Evolutionary conservation across 2,329 filamentous ascomycete genomes (phyloP).

Genomic region (Hymenoscyphus albidus): DNA sequence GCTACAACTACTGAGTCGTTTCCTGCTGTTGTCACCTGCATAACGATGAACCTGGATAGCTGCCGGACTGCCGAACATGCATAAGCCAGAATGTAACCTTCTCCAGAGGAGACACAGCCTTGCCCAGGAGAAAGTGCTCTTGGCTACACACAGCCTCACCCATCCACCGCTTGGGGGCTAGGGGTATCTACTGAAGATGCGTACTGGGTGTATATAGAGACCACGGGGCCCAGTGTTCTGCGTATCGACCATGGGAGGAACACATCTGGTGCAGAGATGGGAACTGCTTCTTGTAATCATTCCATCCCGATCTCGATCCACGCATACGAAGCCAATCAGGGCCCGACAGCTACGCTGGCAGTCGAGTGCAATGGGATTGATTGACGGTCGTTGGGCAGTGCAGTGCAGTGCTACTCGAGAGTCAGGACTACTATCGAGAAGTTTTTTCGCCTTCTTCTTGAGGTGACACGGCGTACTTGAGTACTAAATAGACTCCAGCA

Average conservation of each 20-base stretch:
- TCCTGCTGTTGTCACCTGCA: not conserved
- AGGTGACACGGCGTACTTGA: not conserved
- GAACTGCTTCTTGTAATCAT: not conserved
- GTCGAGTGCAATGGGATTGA: not conserved
- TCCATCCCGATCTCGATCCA: not conserved
- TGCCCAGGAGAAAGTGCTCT: not conserved
- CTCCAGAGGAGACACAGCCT: not conserved
- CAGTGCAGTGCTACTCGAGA: not conserved
- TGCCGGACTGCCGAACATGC: not conserved
- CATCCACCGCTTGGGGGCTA: not conserved
- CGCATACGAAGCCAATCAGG: not conserved
- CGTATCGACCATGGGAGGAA: not conserved
- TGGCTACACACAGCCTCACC: not conserved
- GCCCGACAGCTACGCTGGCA: not conserved
- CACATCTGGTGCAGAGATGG: not conserved
- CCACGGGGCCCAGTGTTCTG: not conserved
- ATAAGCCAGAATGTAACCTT: not conserved
- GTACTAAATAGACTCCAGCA: not conserved
- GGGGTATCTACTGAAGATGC: not conserved
- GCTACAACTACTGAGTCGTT: not conserved
- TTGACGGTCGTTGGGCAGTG: not conserved
- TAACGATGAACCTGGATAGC: not conserved
- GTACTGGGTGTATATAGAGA: not conserved
- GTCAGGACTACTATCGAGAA: not conserved
- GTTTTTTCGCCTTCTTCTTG: not conserved